These are phyloP conservation scores for Neurospora sp. DNA, from an alignment of 495 filamentous ascomycete genomes.

Conservation along the genomic window DNA sequence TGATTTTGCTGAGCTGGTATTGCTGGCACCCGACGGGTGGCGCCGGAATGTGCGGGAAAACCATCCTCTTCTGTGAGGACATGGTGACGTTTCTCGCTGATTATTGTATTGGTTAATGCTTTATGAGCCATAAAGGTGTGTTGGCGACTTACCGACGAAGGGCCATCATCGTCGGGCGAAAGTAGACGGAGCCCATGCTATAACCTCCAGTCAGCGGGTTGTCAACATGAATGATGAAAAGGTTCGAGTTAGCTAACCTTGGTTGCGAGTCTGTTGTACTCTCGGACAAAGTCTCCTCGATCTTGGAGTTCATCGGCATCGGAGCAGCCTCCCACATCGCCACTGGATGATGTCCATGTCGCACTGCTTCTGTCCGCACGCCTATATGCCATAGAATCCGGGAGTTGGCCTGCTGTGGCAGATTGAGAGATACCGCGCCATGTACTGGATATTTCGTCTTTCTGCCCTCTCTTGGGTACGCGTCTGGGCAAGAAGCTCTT, in stretches of 20 bases:
- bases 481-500: conserved; percentile 3
- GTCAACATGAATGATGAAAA: background rate
- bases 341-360: conserved; percentile 37
- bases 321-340: conserved; percentile 17
- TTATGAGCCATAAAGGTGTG: background rate
- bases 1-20: conserved; percentile 16
- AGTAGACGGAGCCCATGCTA: conserved; percentile 33
- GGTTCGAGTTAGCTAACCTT: conserved; percentile 22
- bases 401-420: conserved; percentile 14
- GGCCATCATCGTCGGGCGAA: conserved; percentile 15
- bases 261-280: conserved; percentile 46
- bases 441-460: background rate
- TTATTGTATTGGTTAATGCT: background rate
- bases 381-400: conserved; percentile 3
- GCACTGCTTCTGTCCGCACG: conserved; percentile 23
- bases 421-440: conserved; percentile 5
- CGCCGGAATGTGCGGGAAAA: conserved; percentile 24
- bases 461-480: background rate
- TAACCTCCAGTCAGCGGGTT: conserved; percentile 2
- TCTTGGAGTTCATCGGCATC: conserved; percentile 34
- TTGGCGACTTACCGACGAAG: conserved; percentile 6
- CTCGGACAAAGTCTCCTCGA: conserved; percentile 30
- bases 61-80: conserved; percentile 16
- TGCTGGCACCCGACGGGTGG: conserved; percentile 16
- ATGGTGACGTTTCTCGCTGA: background rate